phyloP scores from a whole-genome alignment of 2,329 filamentous ascomycete genomes.

The Xylaria sp. region DNA sequence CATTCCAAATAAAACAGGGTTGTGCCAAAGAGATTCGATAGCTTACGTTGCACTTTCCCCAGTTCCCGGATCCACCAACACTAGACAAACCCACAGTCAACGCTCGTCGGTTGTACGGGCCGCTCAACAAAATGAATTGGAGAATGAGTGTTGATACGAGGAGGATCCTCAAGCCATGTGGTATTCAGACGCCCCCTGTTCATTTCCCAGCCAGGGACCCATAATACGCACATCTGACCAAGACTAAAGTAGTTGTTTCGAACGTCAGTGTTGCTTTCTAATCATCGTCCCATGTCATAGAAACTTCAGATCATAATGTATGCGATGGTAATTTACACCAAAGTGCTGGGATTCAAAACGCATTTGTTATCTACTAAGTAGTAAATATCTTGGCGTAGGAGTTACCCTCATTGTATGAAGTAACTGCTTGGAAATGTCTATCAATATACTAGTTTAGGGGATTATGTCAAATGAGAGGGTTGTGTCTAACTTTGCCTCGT shows the following conservation, averaged over 20 bases:
- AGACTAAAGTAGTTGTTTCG: constrained; percentile 4
- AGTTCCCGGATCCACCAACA: constrained; percentile 16
- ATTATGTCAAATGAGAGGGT: neutral
- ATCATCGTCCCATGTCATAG: neutral
- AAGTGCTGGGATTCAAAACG: no score
- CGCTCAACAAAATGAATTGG: constrained; percentile 18
- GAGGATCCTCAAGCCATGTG: constrained; percentile 18
- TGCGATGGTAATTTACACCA: no score
- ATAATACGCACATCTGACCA: neutral
- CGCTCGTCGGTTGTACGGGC: constrained; percentile 25
- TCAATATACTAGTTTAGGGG: no score
- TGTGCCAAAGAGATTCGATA: neutral
- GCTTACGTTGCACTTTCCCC: neutral
- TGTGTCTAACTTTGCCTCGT: neutral
- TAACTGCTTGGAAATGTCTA: no score
- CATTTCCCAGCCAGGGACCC: neutral
- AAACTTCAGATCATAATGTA: neutral
- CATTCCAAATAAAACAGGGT: neutral
- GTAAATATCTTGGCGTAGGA: no score
- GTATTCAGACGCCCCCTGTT: constrained; percentile 4
- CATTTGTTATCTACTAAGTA: no score
- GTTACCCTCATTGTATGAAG: no score
- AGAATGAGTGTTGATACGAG: neutral
- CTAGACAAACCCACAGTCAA: constrained; percentile 14
- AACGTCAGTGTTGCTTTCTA: neutral